Base-by-base conservation (phyloP, 164 flowering plant genomes). In the Annona squamosa region DNA sequence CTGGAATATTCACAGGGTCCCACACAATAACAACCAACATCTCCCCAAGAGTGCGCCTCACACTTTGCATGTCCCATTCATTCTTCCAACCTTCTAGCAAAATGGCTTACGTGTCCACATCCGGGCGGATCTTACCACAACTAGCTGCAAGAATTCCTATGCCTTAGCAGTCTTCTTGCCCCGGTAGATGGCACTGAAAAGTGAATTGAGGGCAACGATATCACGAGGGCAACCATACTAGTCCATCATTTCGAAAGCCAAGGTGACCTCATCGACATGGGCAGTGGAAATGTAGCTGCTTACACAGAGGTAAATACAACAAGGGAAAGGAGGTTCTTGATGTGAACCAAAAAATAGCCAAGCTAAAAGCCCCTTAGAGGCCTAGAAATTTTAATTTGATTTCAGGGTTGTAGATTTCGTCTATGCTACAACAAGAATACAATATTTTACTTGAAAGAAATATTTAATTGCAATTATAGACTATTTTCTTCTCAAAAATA, bases 81-180 rank as follows among this genome's bases (percentile, higher is more conserved):
- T 69, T 84, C 78, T 91, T 94, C 86, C 89, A 90, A 52, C 97
- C 97, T 72, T 91, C 92, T 47, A 91, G 80, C 76, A 91, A 74
- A 71, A 91, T 90, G 0, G 94, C 97, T 70, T 83, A 91, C 0
- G 90, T 82, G 76, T 90, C 97, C 0, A 72, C 76, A 76, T 90
- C 91, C 0, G 87, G 86, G 80, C 80, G 79, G 70, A 90, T 79
- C 73, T 63, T 80, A 47, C 79, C 85, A 77, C 86, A 0, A 71
- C 85, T 44, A 74, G 68, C 2, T 70, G 73, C 37, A 91, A 56
- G 72, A 83, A 88, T 6, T 85, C 86, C 19, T 57, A 68, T 0
- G 88, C 97, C 75, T 83, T 74, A 6, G 3, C 59, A 0, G 86
- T 82, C 71, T 80, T 85, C 45, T 83, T 90, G 12, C 83, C 88